A percentile compares a stretch with the other conserved stretches of the same genome.
Conservation (phyloP, 2,329 filamentous ascomycete genomes). For the Gnomoniopsis sp. region DNA sequence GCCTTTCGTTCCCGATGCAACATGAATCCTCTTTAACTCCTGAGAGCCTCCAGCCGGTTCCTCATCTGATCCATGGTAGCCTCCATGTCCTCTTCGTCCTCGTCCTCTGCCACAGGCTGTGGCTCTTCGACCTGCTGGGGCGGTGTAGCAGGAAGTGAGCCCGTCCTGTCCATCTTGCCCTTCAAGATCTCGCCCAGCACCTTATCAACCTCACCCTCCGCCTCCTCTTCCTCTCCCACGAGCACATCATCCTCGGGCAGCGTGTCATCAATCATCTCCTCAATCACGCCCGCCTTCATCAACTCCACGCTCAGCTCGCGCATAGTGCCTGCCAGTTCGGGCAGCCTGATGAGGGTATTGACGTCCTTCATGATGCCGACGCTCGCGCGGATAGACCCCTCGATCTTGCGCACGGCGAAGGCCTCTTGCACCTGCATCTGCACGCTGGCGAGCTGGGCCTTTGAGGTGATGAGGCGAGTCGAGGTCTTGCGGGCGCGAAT, state of each 20-base stretch:
- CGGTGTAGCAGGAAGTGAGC: conserved; percentile 53
- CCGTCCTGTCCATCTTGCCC: conserved; percentile 68
- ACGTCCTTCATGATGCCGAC: conserved; percentile 98
- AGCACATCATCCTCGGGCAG: conserved; percentile 72
- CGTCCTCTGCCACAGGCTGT: conserved; percentile 53
- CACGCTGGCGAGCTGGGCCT: conserved; percentile 88
- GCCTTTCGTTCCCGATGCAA: background rate
- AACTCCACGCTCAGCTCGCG: conserved; percentile 80
- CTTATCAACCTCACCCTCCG: conserved; percentile 82
- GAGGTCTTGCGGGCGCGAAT: conserved; percentile 76
- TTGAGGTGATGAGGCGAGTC: conserved; percentile 74
- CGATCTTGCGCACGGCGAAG: conserved; percentile 92
- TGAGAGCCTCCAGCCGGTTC: conserved; percentile 82
- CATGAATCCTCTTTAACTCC: conserved; percentile 58
- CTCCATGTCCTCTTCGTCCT: conserved; percentile 83
- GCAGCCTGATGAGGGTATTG: conserved; percentile 78
- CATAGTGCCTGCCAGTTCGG: conserved; percentile 88
- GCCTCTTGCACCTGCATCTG: conserved; percentile 98
- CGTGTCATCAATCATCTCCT: conserved; percentile 91
- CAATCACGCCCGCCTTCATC: conserved; percentile 92
- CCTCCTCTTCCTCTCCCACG: conserved; percentile 71
- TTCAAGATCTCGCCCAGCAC: conserved; percentile 87
- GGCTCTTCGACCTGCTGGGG: conserved; percentile 47
- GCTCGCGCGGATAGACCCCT: conserved; percentile 81
- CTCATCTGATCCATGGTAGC: conserved; percentile 93